phyloP scores from a whole-genome alignment of 352 stramenopile species.

The Phytophthora brassicae region DNA sequence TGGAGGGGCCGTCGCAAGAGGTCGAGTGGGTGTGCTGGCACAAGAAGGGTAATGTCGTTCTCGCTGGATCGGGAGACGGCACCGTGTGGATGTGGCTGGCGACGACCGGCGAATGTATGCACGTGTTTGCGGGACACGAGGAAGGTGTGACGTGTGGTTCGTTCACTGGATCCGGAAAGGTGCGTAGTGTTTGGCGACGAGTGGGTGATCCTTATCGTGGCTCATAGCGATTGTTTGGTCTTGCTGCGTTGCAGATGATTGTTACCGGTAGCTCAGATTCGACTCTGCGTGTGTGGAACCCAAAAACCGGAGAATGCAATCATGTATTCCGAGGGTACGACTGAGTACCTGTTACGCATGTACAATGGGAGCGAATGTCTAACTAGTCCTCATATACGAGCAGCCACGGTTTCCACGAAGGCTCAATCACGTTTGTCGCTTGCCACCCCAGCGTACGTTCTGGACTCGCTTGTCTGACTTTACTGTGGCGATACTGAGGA shows the following conservation, averaged over 20 bases:
- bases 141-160: slow-evolving; percentile 92
- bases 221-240: not conserved
- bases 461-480: not conserved
- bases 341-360: not conserved
- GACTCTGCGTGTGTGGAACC: slow-evolving; percentile 96
- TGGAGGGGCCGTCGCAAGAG: slow-evolving; percentile 89
- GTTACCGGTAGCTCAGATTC: slow-evolving; percentile 92
- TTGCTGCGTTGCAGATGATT: slow-evolving; percentile 66
- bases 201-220: not conserved
- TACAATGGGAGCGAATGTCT: not conserved
- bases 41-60: slow-evolving; percentile 89
- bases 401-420: slow-evolving; percentile 86
- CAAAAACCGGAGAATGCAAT: slow-evolving; percentile 93
- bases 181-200: slow-evolving; percentile 16
- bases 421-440: slow-evolving; percentile 89
- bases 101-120: slow-evolving; percentile 95
- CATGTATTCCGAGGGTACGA: slow-evolving; percentile 85
- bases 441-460: slow-evolving; percentile 81
- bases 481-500: not conserved
- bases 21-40: slow-evolving; percentile 92
- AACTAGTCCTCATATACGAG: slow-evolving; percentile 7
- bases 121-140: slow-evolving; percentile 98
- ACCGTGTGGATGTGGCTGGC: slow-evolving; percentile 94
- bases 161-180: slow-evolving; percentile 96
- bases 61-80: slow-evolving; percentile 86